Conservation (phyloP, 164 flowering plant species). For the Litsea cubeba region DNA sequence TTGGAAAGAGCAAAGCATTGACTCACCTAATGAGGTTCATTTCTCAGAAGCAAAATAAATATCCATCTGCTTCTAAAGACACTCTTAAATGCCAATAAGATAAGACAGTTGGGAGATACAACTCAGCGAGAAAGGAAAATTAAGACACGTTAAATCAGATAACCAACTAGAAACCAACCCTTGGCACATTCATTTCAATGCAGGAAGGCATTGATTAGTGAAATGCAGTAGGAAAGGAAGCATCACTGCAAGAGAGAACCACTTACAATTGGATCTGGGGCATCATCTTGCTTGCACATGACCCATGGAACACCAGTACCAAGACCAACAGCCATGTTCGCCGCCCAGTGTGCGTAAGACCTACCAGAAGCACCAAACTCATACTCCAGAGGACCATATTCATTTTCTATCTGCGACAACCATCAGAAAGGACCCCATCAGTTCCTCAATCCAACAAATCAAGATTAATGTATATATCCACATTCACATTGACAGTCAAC, state of each 20-base stretch:
- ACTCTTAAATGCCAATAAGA: too few species aligned
- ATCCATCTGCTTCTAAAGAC: too few species aligned
- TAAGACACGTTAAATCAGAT: too few species aligned
- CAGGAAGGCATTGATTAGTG: too few species aligned
- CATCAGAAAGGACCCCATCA: neutral
- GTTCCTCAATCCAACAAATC: neutral
- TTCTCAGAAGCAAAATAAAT: too few species aligned
- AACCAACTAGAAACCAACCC: too few species aligned
- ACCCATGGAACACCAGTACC: conserved; percentile 93
- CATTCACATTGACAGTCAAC: neutral
- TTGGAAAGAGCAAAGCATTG: too few species aligned
- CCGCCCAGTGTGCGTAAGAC: conserved; percentile 74
- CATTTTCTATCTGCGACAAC: conserved; percentile 57
- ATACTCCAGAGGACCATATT: conserved; percentile 72
- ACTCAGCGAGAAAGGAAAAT: too few species aligned
- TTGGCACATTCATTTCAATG: too few species aligned
- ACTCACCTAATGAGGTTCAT: too few species aligned
- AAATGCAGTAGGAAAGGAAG: neutral
- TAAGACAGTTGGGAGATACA: too few species aligned
- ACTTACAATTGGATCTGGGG: conserved; percentile 73
- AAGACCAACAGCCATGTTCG: conserved; percentile 73
- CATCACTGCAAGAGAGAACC: neutral
- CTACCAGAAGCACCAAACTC: conserved; percentile 75
- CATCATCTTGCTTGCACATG: conserved; percentile 96
- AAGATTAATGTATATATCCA: neutral